A percentile compares a stretch with the other conserved stretches of the same genome.
These are phyloP conservation scores for Suaeda aralocaspica DNA, from an alignment of 148 eudicot species.

Conservation along the genomic window DNA sequence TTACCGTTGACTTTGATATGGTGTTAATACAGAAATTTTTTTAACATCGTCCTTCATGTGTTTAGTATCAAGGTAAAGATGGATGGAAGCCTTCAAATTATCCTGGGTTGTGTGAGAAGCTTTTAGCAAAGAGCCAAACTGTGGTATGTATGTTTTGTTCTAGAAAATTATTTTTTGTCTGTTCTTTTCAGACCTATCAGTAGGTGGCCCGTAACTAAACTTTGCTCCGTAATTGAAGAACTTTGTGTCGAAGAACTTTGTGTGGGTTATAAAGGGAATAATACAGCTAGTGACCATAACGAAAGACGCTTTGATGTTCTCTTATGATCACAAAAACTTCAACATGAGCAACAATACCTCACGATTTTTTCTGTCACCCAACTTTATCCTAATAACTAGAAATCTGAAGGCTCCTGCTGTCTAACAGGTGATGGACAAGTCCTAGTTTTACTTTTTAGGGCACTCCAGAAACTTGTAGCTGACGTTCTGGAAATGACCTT, in stretches of 20 bases:
- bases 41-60: neutral
- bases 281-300: no score
- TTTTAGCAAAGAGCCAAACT: slow-evolving; percentile 92
- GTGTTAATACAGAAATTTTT: neutral
- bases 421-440: no score
- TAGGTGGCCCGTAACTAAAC: neutral
- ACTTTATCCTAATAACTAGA: no score
- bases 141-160: slow-evolving; percentile 52
- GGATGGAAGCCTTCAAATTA: slow-evolving; percentile 94
- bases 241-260: neutral
- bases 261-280: no score
- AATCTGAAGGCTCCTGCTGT: no score
- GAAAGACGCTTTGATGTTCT: no score
- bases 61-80: slow-evolving; percentile 88
- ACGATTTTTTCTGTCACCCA: no score
- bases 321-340: no score
- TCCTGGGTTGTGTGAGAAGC: slow-evolving; percentile 88
- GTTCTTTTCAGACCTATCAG: neutral
- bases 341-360: no score
- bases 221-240: neutral
- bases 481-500: no score
- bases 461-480: no score
- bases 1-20: neutral
- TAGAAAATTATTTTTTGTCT: neutral
- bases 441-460: no score